phyloP scores from a whole-genome alignment of 139 green algal species.

The Chlamydomonas applanata region DNA sequence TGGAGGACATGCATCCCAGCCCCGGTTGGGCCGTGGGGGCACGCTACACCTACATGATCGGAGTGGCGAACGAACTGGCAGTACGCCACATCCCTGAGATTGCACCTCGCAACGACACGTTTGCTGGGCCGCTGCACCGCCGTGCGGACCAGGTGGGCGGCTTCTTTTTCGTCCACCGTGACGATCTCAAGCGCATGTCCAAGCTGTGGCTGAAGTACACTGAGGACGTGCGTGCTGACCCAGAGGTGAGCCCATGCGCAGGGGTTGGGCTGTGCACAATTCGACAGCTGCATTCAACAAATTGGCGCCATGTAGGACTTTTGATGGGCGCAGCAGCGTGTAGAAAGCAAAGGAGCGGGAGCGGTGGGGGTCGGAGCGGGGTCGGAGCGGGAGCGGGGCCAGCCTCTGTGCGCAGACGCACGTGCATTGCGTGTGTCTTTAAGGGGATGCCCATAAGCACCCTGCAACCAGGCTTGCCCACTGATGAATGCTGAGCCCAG shows the following conservation, averaged over 20 bases:
- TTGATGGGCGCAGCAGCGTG: no score
- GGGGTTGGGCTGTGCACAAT: no score
- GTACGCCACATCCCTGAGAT: slow-evolving; percentile 53
- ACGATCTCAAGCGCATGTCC: slow-evolving; percentile 74
- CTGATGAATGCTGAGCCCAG: no score
- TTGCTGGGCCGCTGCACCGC: slow-evolving; percentile 45
- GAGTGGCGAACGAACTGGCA: slow-evolving; percentile 67
- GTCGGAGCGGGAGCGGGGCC: no score
- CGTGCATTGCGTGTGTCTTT: no score
- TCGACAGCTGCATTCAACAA: no score
- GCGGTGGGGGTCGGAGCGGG: no score
- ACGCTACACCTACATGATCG: slow-evolving; percentile 45
- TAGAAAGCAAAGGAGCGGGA: no score
- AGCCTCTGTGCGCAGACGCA: no score
- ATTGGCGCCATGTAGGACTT: no score
- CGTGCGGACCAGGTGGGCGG: slow-evolving; percentile 67
- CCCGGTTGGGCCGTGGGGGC: slow-evolving; percentile 39
- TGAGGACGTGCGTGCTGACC: slow-evolving; percentile 58
- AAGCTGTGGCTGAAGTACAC: slow-evolving; percentile 78
- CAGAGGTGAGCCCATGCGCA: slow-evolving; percentile 8
- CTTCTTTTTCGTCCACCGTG: slow-evolving; percentile 77
- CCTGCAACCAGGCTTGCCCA: no score
- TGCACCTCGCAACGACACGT: slow-evolving; percentile 61
- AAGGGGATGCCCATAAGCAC: no score
- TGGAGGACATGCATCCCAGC: slow-evolving; percentile 35